Base-by-base conservation (phyloP, 2,329 filamentous ascomycete species). In the Talaromyces funiculosus region DNA sequence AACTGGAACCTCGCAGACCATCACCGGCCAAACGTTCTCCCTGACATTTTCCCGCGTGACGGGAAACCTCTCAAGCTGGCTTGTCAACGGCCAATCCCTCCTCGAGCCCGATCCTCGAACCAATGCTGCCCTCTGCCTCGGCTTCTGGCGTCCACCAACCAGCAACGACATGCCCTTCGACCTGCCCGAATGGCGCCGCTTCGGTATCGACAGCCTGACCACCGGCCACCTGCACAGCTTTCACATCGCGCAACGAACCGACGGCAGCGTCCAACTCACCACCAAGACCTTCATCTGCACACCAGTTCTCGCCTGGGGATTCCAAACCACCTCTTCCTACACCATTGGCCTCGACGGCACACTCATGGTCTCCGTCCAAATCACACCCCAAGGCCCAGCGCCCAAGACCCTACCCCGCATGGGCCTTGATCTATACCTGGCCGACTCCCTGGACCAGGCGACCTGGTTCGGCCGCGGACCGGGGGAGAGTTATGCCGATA, bases 131-230 rank as follows among this genome's bases (percentile, higher is more conserved):
- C 55, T 58, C 9, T 7, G 24, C n/a, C 38, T 64, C 24, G 66
- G 68, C n/a, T 71, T 71, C 60, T 72, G 71, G 71, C 71, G 71
- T 22, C 66, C 70, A 8, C 69, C 70, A 22, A 72, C 70, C 7
- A 68, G 71, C 61, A 72, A 72, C 60, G 71, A 72, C 43, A 60
- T 66, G 16, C 63, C 69, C 6, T 67, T 63, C 22, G 67, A 70
- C 26, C 64, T 66, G 1, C 56, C 58, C 7, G 63, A 70, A 59
- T 69, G 71, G 65, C 67, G 67, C 8, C 64, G 65, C 18, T 70
- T 66, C 42, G 67, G 69, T 16, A 33, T 58, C 22, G 55, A 58
- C 31, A 49, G 3, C 14, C 12, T 58, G 6, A 29, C 6, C 18
- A 37, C 10, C 16, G 42, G 49, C 16, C 55, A 58, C 4, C 43